These are phyloP conservation scores for Vitis cinerea DNA, from an alignment of 164 flowering plant genomes.

Conservation along the genomic window DNA sequence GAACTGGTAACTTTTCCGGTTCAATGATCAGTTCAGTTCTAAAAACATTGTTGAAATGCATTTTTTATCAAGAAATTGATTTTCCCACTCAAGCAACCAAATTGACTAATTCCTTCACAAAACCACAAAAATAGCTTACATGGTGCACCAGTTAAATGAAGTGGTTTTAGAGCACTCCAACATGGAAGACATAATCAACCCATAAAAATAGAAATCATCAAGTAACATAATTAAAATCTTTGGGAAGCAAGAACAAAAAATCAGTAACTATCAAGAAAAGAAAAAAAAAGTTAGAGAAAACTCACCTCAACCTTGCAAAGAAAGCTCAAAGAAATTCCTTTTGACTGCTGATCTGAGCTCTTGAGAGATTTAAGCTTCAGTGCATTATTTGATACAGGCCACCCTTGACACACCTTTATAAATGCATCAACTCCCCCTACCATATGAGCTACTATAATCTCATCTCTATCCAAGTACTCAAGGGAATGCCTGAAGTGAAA, in stretches of 20 bases:
- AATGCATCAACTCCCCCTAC: constrained; percentile 66
- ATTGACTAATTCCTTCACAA: no score
- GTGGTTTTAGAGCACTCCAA: no score
- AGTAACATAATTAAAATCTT: neutral
- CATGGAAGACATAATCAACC: no score
- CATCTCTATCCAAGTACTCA: constrained; percentile 73
- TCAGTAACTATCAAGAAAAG: neutral
- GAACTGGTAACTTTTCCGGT: no score
- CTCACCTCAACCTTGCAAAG: constrained; percentile 78
- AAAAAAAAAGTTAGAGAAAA: constrained; percentile 4
- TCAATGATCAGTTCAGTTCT: no score
- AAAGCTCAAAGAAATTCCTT: constrained; percentile 51
- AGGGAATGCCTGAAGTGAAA: constrained; percentile 55
- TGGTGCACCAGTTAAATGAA: no score
- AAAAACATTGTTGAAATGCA: no score
- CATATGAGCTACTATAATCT: constrained; percentile 58
- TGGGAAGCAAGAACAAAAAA: neutral
- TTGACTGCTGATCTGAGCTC: constrained; percentile 46
- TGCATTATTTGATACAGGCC: constrained; percentile 58
- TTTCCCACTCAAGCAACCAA: no score
- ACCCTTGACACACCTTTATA: constrained; percentile 65
- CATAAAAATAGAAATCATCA: neutral
- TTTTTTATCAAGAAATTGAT: no score
- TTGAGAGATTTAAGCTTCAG: constrained; percentile 67
- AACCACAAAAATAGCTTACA: no score